phyloP scores from a whole-genome alignment of 2,329 filamentous ascomycete species.

The Pseudocercospora ulei region DNA sequence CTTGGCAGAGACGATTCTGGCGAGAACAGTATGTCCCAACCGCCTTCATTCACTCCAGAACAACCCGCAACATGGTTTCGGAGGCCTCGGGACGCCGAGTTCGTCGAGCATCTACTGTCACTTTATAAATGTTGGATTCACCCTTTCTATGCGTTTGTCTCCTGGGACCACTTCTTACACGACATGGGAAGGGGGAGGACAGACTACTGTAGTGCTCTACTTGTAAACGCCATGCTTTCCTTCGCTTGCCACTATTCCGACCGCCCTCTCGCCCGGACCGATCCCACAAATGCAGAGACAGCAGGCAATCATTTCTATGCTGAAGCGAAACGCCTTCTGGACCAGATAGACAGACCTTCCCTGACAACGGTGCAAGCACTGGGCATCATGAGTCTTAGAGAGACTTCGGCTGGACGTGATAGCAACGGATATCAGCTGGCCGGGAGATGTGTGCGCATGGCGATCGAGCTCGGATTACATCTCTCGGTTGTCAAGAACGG shows the following conservation, averaged over 20 bases:
- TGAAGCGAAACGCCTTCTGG: slow-evolving; percentile 54
- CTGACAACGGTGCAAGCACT: slow-evolving; percentile 65
- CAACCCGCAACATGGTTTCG: slow-evolving; percentile 27
- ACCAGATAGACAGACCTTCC: slow-evolving; percentile 49
- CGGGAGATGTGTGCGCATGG: slow-evolving; percentile 61
- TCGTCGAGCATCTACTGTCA: slow-evolving; percentile 33
- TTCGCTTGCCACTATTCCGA: slow-evolving; percentile 44
- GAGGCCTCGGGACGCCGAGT: slow-evolving; percentile 31
- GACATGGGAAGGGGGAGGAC: slow-evolving; percentile 54
- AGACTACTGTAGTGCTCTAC: slow-evolving; percentile 54
- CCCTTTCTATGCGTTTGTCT: slow-evolving; percentile 62
- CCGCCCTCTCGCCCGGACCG: slow-evolving; percentile 53
- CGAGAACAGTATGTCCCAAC: slow-evolving; percentile 12
- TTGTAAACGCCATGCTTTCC: slow-evolving; percentile 33
- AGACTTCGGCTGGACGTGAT: slow-evolving; percentile 58
- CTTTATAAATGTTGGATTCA: slow-evolving; percentile 52
- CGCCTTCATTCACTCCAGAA: slow-evolving; percentile 10
- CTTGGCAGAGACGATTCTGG: slow-evolving; percentile 20
- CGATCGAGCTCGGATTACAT: slow-evolving; percentile 62
- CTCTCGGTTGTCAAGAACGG: slow-evolving; percentile 35
- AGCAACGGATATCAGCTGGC: slow-evolving; percentile 64
- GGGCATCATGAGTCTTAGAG: slow-evolving; percentile 64
- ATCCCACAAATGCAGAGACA: slow-evolving; percentile 52
- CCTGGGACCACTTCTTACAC: slow-evolving; percentile 58
- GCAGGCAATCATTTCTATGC: slow-evolving; percentile 67